Conservation (phyloP, 495 filamentous ascomycete genomes). For the Podospora appendiculata region DNA sequence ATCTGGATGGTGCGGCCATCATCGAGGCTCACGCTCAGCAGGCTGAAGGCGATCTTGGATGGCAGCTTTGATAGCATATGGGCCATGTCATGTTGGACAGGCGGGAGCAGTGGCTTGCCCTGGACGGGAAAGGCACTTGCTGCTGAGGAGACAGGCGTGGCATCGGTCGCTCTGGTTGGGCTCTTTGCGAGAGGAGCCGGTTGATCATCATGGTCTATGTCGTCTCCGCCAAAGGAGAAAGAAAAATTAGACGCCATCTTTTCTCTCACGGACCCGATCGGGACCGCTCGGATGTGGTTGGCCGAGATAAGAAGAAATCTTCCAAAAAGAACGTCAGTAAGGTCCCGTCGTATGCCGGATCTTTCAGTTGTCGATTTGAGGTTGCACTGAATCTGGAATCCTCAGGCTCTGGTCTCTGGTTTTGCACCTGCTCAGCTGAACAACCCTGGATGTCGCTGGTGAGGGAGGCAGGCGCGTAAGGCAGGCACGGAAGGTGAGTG, state of each 20-base stretch:
- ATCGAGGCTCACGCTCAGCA: conserved; percentile 47
- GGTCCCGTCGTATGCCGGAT: neutral
- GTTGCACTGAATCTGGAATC: no score
- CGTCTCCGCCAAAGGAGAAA: conserved; percentile 78
- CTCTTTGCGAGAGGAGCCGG: conserved; percentile 15
- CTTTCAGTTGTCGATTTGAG: neutral
- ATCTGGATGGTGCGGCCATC: conserved; percentile 42
- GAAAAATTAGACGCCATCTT: conserved; percentile 45
- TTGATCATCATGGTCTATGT: conserved; percentile 62
- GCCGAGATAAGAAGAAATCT: conserved; percentile 29
- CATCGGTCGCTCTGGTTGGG: neutral
- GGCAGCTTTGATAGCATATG: conserved; percentile 61
- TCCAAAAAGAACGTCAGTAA: no score
- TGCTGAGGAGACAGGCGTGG: conserved; percentile 7
- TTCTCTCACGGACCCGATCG: neutral
- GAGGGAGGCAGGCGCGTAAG: no score
- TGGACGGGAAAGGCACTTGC: conserved; percentile 41
- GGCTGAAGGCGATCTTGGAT: conserved; percentile 68
- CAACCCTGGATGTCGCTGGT: no score
- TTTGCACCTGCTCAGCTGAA: no score
- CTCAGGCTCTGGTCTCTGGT: no score
- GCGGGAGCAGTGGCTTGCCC: conserved; percentile 40
- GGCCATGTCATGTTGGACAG: conserved; percentile 33
- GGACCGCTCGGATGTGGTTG: conserved; percentile 19
- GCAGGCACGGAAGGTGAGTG: no score